These are phyloP conservation scores for Athelia sp. DNA, from an alignment of 1,284 basidiomycete species.

Conservation along the genomic window DNA sequence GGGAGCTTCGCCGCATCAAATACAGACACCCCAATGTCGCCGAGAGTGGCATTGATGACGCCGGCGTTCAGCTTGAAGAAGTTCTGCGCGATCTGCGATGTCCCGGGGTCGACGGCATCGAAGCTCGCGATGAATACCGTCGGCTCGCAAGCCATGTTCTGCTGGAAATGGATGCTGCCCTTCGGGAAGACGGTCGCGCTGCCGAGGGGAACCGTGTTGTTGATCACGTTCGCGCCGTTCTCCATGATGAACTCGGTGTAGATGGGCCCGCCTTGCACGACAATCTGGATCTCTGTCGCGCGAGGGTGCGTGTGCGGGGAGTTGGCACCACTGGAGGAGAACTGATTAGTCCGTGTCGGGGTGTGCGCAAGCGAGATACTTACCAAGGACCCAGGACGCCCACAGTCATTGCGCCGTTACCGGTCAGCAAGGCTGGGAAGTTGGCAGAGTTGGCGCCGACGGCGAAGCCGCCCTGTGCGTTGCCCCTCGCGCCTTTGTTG, in stretches of 20 bases:
- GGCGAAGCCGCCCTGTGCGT: neutral
- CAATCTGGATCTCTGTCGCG: neutral
- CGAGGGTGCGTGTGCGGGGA: neutral
- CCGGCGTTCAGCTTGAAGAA: neutral
- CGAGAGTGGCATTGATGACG: neutral
- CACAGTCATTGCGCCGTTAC: neutral
- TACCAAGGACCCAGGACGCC: neutral
- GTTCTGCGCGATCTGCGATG: neutral
- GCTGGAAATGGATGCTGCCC: neutral
- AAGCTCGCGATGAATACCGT: constrained; percentile 1
- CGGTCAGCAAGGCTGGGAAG: neutral
- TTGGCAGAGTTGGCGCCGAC: neutral
- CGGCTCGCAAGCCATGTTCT: neutral
- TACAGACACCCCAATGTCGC: neutral
- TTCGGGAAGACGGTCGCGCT: neutral
- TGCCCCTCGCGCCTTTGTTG: neutral
- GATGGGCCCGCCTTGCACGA: neutral
- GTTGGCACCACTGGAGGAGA: neutral
- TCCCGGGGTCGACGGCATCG: neutral
- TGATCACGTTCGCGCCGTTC: neutral
- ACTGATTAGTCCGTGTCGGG: neutral
- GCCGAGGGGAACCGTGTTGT: neutral
- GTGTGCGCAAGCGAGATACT: neutral
- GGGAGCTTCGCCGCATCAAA: neutral
- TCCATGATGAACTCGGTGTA: constrained; percentile 1